A percentile compares a stretch with the other conserved stretches of the same genome.
These are phyloP conservation scores for Bipolaris victoriae DNA, from an alignment of 2,329 filamentous ascomycete genomes.

Conservation along the genomic window DNA sequence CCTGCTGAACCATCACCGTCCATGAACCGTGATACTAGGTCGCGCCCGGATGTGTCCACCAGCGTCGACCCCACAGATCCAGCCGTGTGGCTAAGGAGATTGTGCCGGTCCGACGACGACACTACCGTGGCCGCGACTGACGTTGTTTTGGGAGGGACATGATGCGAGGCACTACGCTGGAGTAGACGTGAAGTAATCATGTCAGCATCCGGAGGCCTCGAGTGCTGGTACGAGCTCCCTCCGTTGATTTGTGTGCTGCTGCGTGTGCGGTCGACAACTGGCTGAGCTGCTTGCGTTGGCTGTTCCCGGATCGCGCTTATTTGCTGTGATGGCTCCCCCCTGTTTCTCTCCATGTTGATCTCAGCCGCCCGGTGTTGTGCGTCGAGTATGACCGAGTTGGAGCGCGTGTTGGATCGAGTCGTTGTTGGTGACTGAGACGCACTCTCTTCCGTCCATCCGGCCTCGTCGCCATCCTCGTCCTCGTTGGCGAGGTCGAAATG, in stretches of 20 bases:
- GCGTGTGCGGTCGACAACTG: slow-evolving; percentile 38
- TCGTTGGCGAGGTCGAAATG: slow-evolving; percentile 50
- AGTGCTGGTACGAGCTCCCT: slow-evolving; percentile 42
- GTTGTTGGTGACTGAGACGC: slow-evolving; percentile 51
- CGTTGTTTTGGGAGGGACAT: slow-evolving; percentile 70
- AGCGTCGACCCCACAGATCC: slow-evolving; percentile 49
- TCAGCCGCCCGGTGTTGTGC: slow-evolving; percentile 36
- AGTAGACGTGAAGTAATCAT: slow-evolving; percentile 72
- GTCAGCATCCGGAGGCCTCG: slow-evolving; percentile 61
- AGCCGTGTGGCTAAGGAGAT: slow-evolving; percentile 46
- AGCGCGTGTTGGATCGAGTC: slow-evolving; percentile 50
- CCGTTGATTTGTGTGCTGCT: slow-evolving; percentile 36
- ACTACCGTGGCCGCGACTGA: slow-evolving; percentile 62
- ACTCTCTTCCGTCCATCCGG: slow-evolving; percentile 53
- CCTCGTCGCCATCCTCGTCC: slow-evolving; percentile 39
- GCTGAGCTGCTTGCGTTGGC: slow-evolving; percentile 20
- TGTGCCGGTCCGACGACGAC: slow-evolving; percentile 48
- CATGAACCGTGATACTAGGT: slow-evolving; percentile 56
- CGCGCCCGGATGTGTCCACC: slow-evolving; percentile 49
- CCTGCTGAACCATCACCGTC: slow-evolving; percentile 50
- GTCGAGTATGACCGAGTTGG: slow-evolving; percentile 49
- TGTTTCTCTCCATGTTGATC: slow-evolving; percentile 31
- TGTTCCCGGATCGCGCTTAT: slow-evolving; percentile 16
- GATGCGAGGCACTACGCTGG: slow-evolving; percentile 66
- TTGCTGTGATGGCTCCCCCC: slow-evolving; percentile 25